These are phyloP conservation scores for Leptodontidium sp. DNA, from an alignment of 2,329 filamentous ascomycete species.

Conservation along the genomic window DNA sequence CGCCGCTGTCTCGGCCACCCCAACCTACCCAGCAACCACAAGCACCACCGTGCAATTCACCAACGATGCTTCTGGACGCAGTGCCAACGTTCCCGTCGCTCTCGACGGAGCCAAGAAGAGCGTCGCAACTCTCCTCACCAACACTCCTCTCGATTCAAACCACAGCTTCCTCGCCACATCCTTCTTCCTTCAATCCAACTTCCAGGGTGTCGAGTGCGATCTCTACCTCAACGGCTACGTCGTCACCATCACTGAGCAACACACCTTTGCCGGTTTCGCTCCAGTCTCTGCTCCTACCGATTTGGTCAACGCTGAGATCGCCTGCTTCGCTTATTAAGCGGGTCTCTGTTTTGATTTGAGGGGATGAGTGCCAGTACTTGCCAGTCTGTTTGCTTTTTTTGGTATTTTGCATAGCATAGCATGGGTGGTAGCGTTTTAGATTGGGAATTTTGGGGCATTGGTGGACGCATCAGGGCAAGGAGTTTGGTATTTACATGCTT, in stretches of 20 bases:
- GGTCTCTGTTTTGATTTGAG: too few relatives aligned
- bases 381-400: too few relatives aligned
- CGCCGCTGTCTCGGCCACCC: background rate
- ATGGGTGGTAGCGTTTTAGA: too few relatives aligned
- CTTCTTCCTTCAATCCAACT: constrained; percentile 25
- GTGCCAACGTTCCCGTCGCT: constrained; percentile 13
- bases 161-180: constrained; percentile 20
- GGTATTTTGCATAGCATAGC: too few relatives aligned
- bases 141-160: constrained; percentile 19
- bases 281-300: constrained; percentile 4
- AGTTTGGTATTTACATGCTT: too few relatives aligned
- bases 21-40: background rate
- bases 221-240: background rate
- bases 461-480: too few relatives aligned
- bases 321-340: constrained; percentile 6
- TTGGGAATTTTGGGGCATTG: too few relatives aligned
- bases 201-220: constrained; percentile 21
- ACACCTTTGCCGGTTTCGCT: constrained; percentile 21
- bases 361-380: too few relatives aligned
- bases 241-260: constrained; percentile 17
- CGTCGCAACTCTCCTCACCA: constrained; percentile 13
- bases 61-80: constrained; percentile 18
- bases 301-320: background rate
- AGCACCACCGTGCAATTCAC: constrained; percentile 21
- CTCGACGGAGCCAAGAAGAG: constrained; percentile 6